Percentiles rank a stretch among this genome's conserved stretches.
Evolutionary conservation across 441 rosid species (phyloP).

Genomic region (Erodium trifolium): DNA sequence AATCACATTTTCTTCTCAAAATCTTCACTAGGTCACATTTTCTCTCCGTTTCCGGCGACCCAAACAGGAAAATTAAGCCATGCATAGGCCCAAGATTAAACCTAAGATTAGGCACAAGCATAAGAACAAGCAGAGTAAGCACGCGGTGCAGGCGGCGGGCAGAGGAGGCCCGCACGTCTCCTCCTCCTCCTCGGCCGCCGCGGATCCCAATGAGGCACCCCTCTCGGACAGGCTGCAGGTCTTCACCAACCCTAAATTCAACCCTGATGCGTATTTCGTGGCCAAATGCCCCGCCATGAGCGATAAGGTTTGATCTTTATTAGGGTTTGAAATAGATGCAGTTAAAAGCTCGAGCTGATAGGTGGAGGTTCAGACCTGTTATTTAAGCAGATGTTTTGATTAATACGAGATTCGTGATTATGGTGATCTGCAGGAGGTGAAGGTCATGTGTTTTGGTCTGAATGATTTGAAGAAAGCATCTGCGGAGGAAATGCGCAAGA

Average conservation of each 20-base stretch:
- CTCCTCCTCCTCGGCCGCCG: background rate
- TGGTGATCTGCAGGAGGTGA: conserved; percentile 49
- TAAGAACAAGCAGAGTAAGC: background rate
- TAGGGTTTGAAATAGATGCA: too few species aligned
- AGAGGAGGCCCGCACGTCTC: background rate
- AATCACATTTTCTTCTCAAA: background rate
- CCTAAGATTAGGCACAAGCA: too few species aligned
- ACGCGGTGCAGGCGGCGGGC: background rate
- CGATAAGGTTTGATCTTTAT: background rate
- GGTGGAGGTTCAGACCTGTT: too few species aligned
- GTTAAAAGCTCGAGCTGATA: too few species aligned
- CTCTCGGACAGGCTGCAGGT: background rate
- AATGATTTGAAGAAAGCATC: conserved; percentile 80
- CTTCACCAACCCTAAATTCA: background rate
- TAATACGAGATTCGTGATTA: too few species aligned
- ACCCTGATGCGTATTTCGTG: background rate
- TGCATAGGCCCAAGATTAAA: too few species aligned
- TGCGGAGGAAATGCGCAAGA: conserved; percentile 97
- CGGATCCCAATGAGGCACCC: background rate
- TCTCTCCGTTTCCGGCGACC: background rate
- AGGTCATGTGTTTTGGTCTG: conserved; percentile 63
- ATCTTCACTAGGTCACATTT: background rate
- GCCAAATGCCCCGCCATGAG: conserved; percentile 3
- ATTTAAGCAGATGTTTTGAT: too few species aligned
- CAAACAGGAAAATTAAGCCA: background rate